Evolutionary conservation across 1,139 yeast genomes (phyloP).

Genomic region (Petasospora fabianii): DNA sequence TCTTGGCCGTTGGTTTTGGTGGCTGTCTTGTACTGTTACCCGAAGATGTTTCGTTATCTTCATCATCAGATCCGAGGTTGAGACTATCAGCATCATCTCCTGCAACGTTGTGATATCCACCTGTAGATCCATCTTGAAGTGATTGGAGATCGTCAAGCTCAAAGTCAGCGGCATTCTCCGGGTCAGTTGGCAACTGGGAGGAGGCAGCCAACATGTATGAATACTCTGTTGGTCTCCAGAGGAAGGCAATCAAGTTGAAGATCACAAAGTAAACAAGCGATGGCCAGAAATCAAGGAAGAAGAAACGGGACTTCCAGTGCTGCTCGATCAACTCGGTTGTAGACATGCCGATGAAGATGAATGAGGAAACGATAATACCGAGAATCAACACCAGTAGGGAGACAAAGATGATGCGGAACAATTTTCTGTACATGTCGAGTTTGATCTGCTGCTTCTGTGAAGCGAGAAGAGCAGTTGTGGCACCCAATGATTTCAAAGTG

Average conservation of each 20-base stretch:
- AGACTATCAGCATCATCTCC: slow-evolving; percentile 25
- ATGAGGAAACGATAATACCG: slow-evolving; percentile 68
- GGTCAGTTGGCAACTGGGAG: slow-evolving; percentile 84
- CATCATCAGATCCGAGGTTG: slow-evolving; percentile 22
- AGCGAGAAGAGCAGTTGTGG: slow-evolving; percentile 68
- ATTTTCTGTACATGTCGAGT: slow-evolving; percentile 75
- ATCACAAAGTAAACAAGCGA: slow-evolving; percentile 81
- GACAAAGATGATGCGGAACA: slow-evolving; percentile 70
- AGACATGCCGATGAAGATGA: slow-evolving; percentile 71
- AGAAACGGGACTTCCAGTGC: slow-evolving; percentile 91
- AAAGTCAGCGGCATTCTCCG: slow-evolving; percentile 68
- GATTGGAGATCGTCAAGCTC: slow-evolving; percentile 74
- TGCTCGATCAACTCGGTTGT: slow-evolving; percentile 74
- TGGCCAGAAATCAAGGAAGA: slow-evolving; percentile 92
- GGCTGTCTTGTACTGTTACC: slow-evolving; percentile 1
- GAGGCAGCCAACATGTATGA: slow-evolving; percentile 94
- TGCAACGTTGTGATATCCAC: slow-evolving; percentile 19
- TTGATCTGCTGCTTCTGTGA: slow-evolving; percentile 92
- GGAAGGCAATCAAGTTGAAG: slow-evolving; percentile 78
- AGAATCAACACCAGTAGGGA: slow-evolving; percentile 56
- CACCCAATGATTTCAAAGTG: slow-evolving; percentile 68
- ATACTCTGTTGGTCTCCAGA: slow-evolving; percentile 98
- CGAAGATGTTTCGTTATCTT: slow-evolving; percentile 9
- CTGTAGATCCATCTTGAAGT: slow-evolving; percentile 36
- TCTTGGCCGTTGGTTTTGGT: slow-evolving; percentile 8